phyloP scores from a whole-genome alignment of 2,329 filamentous ascomycete genomes.

The Fusarium anthophilum region DNA sequence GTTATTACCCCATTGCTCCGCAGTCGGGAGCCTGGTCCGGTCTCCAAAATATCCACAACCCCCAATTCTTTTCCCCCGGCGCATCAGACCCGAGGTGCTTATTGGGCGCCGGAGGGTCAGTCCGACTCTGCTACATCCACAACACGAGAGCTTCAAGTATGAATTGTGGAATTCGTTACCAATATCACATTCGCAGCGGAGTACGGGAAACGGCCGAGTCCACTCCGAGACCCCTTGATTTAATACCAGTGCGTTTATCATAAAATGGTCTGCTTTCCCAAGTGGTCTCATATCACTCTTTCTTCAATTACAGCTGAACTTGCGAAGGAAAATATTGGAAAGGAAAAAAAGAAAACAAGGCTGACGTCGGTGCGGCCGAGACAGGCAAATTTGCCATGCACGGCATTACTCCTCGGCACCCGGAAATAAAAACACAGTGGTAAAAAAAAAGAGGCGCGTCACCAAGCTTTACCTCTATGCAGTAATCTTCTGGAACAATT shows the following conservation, averaged over 20 bases:
- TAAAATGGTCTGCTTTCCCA: not conserved
- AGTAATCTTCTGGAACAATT: slow-evolving; percentile 18
- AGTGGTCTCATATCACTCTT: not conserved
- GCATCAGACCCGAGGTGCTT: too few species aligned
- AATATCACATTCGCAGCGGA: not conserved
- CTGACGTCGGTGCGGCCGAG: slow-evolving; percentile 2
- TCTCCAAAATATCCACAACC: slow-evolving; percentile 19
- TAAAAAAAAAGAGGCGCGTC: not conserved
- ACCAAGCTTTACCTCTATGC: not conserved
- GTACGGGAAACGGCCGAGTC: not conserved
- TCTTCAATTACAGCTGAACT: not conserved
- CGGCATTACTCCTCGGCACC: not conserved
- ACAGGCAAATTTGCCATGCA: not conserved
- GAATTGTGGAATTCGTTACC: slow-evolving; percentile 12
- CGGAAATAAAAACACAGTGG: not conserved
- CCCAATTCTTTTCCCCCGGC: too few species aligned
- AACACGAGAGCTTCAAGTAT: not conserved
- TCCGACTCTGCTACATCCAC: too few species aligned
- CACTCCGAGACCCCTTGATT: slow-evolving; percentile 7
- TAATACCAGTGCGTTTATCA: not conserved
- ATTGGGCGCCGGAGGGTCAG: too few species aligned
- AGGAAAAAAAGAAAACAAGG: not conserved
- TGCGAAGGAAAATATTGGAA: not conserved
- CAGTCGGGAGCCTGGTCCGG: slow-evolving; percentile 12
- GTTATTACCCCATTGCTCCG: slow-evolving; percentile 24